phyloP scores from a whole-genome alignment of 495 filamentous ascomycete genomes.

The Amniculicola lignicola region DNA sequence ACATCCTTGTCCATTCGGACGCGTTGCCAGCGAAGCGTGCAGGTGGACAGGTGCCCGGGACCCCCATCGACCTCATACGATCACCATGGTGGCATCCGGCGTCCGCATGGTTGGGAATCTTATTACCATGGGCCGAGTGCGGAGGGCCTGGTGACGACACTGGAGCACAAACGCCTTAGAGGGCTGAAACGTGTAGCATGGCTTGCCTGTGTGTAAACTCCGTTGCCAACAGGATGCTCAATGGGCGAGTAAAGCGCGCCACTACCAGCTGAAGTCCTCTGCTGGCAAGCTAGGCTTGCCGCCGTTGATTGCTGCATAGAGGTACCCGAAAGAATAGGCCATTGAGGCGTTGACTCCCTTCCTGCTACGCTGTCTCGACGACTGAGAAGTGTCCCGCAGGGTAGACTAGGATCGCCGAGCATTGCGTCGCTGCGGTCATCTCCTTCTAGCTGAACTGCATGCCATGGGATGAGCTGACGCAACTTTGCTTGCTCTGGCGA shows the following conservation, averaged over 20 bases:
- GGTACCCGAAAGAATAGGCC: slow-evolving; percentile 14
- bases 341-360: too few relatives aligned
- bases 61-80: slow-evolving; percentile 14
- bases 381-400: too few relatives aligned
- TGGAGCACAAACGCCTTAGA: slow-evolving; percentile 12
- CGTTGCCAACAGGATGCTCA: too few relatives aligned
- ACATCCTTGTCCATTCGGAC: neutral
- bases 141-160: slow-evolving; percentile 23
- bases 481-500: neutral
- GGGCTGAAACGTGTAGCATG: slow-evolving; percentile 29
- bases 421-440: slow-evolving; percentile 24
- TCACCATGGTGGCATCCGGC: slow-evolving; percentile 4
- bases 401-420: slow-evolving; percentile 12
- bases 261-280: too few relatives aligned
- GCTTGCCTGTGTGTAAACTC: slow-evolving; percentile 8
- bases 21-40: slow-evolving; percentile 33
- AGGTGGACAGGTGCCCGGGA: slow-evolving; percentile 19
- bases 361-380: slow-evolving; percentile 3
- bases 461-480: slow-evolving; percentile 13
- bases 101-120: slow-evolving; percentile 15
- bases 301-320: slow-evolving; percentile 28
- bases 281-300: too few relatives aligned
- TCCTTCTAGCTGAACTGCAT: slow-evolving; percentile 6
- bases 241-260: too few relatives aligned
- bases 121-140: slow-evolving; percentile 15